A percentile compares a stretch with the other conserved stretches of the same genome.
Conservation (phyloP, 495 filamentous ascomycete species). For the Wilcoxina mikolae region DNA sequence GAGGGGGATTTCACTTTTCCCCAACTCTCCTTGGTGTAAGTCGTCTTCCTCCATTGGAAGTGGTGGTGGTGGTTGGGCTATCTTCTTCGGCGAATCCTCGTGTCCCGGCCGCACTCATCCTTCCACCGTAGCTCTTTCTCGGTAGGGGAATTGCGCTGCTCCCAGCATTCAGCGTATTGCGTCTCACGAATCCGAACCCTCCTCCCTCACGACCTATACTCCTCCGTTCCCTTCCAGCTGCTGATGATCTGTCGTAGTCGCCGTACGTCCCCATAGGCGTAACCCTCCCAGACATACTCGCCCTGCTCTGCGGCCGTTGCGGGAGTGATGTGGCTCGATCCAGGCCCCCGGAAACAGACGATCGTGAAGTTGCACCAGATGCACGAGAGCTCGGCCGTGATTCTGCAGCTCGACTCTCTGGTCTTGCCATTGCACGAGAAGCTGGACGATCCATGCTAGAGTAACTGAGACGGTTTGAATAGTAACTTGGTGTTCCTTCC, state of each 20-base stretch:
- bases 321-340: constrained; percentile 10
- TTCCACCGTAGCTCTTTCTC: constrained; percentile 15
- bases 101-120: constrained; percentile 11
- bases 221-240: constrained; percentile 7
- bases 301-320: constrained; percentile 17
- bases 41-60: neutral
- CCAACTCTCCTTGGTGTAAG: neutral
- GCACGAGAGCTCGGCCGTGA: constrained; percentile 9
- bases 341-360: constrained; percentile 7
- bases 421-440: constrained; percentile 11
- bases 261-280: constrained; percentile 12
- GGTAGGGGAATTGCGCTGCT: constrained; percentile 24
- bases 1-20: neutral
- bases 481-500: neutral
- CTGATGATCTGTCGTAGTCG: constrained; percentile 19
- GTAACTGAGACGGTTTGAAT: constrained; percentile 17
- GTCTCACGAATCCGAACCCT: constrained; percentile 10
- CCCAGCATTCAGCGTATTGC: constrained; percentile 18
- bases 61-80: neutral
- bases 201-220: constrained; percentile 16
- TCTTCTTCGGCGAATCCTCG: neutral
- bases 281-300: constrained; percentile 10
- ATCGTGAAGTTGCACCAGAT: constrained; percentile 18
- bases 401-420: constrained; percentile 7
- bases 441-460: constrained; percentile 8